Conservation (phyloP, 106 monocot genomes). For the Xerophyta viscosa region DNA sequence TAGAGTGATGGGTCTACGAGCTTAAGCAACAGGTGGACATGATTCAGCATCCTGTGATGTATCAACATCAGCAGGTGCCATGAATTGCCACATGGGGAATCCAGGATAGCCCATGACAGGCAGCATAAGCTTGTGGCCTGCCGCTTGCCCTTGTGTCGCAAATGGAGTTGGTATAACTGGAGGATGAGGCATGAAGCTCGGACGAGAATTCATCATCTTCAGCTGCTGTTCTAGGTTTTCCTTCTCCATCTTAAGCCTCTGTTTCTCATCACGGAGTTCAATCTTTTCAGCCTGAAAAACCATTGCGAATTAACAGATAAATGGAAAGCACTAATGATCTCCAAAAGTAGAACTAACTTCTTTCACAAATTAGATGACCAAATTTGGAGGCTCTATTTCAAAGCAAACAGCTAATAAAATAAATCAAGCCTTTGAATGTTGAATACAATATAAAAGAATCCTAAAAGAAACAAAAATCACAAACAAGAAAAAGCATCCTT, state of each 20-base stretch:
- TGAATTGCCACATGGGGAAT: slow-evolving; percentile 81
- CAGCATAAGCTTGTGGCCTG: slow-evolving; percentile 72
- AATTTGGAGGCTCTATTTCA: too few relatives aligned
- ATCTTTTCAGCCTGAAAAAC: slow-evolving; percentile 35
- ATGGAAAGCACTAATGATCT: too few relatives aligned
- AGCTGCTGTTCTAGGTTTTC: slow-evolving; percentile 58
- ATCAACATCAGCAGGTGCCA: slow-evolving; percentile 73
- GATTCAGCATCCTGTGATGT: slow-evolving; percentile 62
- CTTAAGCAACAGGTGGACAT: slow-evolving; percentile 66
- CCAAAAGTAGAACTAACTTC: too few relatives aligned
- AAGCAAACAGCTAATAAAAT: too few relatives aligned
- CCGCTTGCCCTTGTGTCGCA: slow-evolving; percentile 36
- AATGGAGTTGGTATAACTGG: slow-evolving; percentile 60
- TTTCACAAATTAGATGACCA: not conserved
- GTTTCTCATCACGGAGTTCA: slow-evolving; percentile 56
- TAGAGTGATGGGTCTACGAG: not conserved
- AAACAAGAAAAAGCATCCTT: too few relatives aligned
- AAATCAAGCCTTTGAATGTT: too few relatives aligned
- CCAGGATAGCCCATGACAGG: slow-evolving; percentile 75
- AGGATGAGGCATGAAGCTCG: slow-evolving; percentile 22
- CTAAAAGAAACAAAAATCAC: too few relatives aligned
- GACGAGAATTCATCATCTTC: slow-evolving; percentile 24
- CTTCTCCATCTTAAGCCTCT: slow-evolving; percentile 46
- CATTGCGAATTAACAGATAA: not conserved
- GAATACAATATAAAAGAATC: too few relatives aligned